phyloP scores from a whole-genome alignment of 768 basidiomycete species.

The Termitomyces sp. region DNA sequence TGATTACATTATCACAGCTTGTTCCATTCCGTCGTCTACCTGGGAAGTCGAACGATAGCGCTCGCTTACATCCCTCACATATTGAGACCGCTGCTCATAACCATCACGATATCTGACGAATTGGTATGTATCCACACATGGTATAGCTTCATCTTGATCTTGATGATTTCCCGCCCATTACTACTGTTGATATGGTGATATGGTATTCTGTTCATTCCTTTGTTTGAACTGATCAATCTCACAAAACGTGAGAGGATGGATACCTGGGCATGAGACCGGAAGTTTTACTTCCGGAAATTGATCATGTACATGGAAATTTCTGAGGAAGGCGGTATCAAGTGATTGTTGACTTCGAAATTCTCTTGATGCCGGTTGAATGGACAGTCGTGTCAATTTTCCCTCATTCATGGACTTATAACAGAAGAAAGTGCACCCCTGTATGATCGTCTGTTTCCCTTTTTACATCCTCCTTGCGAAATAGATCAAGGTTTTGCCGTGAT shows the following conservation, averaged over 20 bases:
- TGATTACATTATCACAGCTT: too few relatives aligned
- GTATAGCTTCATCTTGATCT: not conserved
- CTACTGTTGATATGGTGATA: not conserved
- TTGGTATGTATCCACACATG: slow-evolving; percentile 17
- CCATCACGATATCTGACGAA: too few relatives aligned
- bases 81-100: too few relatives aligned
- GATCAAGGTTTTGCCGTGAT: not conserved
- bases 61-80: too few relatives aligned
- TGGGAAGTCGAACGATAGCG: too few relatives aligned
- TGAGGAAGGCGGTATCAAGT: too few relatives aligned
- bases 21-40: too few relatives aligned
- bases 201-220: not conserved
- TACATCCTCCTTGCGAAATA: not conserved
- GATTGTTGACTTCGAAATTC: too few relatives aligned
- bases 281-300: not conserved
- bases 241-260: not conserved
- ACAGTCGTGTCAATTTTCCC: not conserved
- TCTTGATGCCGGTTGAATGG: too few relatives aligned
- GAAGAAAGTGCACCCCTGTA: not conserved
- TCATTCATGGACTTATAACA: not conserved
- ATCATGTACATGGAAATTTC: not conserved
- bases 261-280: not conserved
- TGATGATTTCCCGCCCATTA: not conserved
- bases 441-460: not conserved
- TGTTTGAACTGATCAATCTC: not conserved